phyloP scores from a whole-genome alignment of 257 asterid genomes.

The Nicotiana knightiana region DNA sequence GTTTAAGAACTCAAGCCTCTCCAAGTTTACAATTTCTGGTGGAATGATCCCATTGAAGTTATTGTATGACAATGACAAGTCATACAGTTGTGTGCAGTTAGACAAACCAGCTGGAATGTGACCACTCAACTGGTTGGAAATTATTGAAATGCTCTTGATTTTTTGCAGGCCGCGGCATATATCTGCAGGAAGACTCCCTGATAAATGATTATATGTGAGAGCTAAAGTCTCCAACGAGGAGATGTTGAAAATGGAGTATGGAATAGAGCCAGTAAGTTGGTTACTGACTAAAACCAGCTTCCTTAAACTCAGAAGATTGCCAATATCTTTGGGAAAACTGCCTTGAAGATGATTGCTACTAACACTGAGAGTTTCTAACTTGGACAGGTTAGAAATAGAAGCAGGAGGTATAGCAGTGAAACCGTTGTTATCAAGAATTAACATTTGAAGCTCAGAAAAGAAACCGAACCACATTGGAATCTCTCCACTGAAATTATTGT shows the following conservation, averaged over 20 bases:
- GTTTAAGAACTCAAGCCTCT: not conserved
- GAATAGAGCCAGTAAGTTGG: constrained; percentile 22
- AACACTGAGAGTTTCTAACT: not conserved
- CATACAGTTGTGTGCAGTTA: not conserved
- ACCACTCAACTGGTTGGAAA: not conserved
- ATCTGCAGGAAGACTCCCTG: constrained; percentile 6
- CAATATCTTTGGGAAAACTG: constrained; percentile 1
- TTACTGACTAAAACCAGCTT: constrained; percentile 15
- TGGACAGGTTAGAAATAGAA: not conserved
- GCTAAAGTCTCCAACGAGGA: not conserved
- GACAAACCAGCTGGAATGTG: not conserved
- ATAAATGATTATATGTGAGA: not conserved
- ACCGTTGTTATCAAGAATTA: not conserved
- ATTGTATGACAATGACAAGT: constrained; percentile 6
- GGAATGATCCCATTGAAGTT: constrained; percentile 18
- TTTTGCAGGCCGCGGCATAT: not conserved
- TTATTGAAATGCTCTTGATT: not conserved
- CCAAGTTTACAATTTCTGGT: constrained; percentile 10
- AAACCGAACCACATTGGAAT: constrained; percentile 15
- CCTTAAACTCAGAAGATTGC: constrained; percentile 16
- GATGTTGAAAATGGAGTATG: not conserved
- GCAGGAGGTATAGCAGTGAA: not conserved
- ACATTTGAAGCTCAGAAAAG: not conserved
- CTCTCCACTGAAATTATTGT: constrained; percentile 16
- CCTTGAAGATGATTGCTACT: not conserved